Conservation (phyloP, 73 alveolate species). For the Vitrella brassicaformis region DNA sequence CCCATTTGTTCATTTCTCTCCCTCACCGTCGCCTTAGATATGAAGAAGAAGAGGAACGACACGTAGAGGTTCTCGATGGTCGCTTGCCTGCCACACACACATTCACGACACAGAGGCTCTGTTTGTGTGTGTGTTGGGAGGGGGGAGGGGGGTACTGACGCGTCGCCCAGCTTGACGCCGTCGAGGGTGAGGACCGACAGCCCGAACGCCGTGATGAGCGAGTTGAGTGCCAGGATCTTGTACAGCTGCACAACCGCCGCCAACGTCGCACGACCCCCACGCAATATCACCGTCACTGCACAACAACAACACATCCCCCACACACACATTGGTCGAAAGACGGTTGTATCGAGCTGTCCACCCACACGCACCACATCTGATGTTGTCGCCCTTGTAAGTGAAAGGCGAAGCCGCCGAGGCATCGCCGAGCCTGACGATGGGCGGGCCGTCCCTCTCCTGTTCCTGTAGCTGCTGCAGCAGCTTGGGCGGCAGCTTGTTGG, state of each 20-base stretch:
- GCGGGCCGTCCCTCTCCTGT: too few relatives aligned
- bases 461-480: too few relatives aligned
- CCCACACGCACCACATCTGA: conserved; percentile 45
- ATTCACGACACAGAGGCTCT: too few relatives aligned
- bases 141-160: too few relatives aligned
- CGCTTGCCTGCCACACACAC: conserved; percentile 33
- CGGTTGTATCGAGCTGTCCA: neutral
- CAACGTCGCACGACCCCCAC: conserved; percentile 76
- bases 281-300: conserved; percentile 36
- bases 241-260: conserved; percentile 69
- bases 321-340: neutral
- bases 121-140: too few relatives aligned
- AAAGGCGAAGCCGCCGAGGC: conserved; percentile 94
- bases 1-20: too few relatives aligned
- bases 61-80: conserved; percentile 59
- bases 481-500: too few relatives aligned
- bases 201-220: conserved; percentile 77
- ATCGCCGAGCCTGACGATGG: conserved; percentile 72
- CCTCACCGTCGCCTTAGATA: conserved; percentile 42
- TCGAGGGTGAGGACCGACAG: conserved; percentile 75
- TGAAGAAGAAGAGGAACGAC: conserved; percentile 57
- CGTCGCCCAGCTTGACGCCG: conserved; percentile 85
- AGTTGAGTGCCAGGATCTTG: conserved; percentile 75
- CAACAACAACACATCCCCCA: neutral
- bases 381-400: conserved; percentile 73